phyloP scores from a whole-genome alignment of 345 rosid species.

The Bretschneidera sinensis region DNA sequence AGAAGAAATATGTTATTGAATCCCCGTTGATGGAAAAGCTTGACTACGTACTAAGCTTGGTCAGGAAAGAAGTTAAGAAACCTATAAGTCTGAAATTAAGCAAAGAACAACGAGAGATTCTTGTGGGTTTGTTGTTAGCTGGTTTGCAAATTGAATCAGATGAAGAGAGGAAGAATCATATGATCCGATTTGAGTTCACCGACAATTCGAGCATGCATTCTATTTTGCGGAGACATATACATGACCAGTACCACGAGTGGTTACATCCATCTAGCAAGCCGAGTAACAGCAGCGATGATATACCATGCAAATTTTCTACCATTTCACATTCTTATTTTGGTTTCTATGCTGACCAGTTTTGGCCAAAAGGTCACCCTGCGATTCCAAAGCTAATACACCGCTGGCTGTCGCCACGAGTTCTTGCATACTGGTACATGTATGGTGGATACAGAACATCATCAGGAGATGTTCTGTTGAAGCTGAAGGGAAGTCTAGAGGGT shows the following conservation, averaged over 20 bases:
- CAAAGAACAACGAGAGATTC: slow-evolving; percentile 72
- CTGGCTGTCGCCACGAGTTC: slow-evolving; percentile 70
- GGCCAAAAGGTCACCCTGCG: slow-evolving; percentile 49
- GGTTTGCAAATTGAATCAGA: slow-evolving; percentile 66
- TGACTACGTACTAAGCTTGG: slow-evolving; percentile 48
- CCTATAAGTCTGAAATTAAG: slow-evolving; percentile 61
- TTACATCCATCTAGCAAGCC: slow-evolving; percentile 49
- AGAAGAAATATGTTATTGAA: slow-evolving; percentile 59
- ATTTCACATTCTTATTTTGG: slow-evolving; percentile 52
- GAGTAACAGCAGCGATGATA: slow-evolving; percentile 23
- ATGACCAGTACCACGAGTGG: slow-evolving; percentile 68
- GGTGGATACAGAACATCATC: slow-evolving; percentile 53
- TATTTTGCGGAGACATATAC: slow-evolving; percentile 52
- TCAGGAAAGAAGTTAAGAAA: slow-evolving; percentile 48
- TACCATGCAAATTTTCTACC: slow-evolving; percentile 47
- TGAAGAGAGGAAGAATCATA: slow-evolving; percentile 50
- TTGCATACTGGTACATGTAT: slow-evolving; percentile 88
- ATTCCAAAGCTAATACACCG: slow-evolving; percentile 85
- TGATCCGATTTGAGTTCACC: slow-evolving; percentile 53
- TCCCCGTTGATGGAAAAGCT: slow-evolving; percentile 55
- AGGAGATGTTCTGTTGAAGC: slow-evolving; percentile 60
- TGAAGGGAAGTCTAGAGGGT: slow-evolving; percentile 63
- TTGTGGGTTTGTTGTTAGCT: slow-evolving; percentile 83
- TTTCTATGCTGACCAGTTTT: slow-evolving; percentile 74
- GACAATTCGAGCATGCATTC: slow-evolving; percentile 47